Conservation (phyloP, 768 basidiomycete genomes). For the Auriculariales sp. region DNA sequence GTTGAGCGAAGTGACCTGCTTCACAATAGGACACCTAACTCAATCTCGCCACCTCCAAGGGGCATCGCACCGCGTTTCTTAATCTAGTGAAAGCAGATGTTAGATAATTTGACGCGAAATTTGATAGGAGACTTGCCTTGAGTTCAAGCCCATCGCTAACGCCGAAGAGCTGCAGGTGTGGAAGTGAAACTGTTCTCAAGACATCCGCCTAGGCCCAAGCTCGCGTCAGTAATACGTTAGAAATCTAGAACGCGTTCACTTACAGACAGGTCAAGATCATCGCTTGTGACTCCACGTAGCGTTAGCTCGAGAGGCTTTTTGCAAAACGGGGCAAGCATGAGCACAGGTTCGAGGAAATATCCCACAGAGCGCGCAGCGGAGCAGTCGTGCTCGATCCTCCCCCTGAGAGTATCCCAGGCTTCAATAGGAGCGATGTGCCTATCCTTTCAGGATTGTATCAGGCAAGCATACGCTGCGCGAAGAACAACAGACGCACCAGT, state of each 20-base stretch:
- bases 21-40: conserved; percentile 89
- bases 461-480: conserved; percentile 5
- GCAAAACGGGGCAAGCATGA: conserved; percentile 85
- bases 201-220: conserved; percentile 55
- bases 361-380: conserved; percentile 80
- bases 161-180: conserved; percentile 81
- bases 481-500: conserved; percentile 46
- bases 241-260: conserved; percentile 41
- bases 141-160: conserved; percentile 84
- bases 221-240: not conserved
- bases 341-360: conserved; percentile 82
- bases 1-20: conserved; percentile 82
- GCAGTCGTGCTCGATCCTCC: conserved; percentile 70
- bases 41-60: conserved; percentile 81
- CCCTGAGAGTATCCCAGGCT: conserved; percentile 87
- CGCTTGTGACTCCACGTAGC: conserved; percentile 81
- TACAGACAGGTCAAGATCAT: conserved; percentile 84
- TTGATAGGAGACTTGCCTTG: conserved; percentile 31
- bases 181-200: conserved; percentile 78
- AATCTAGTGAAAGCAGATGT: conserved; percentile 19
- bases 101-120: too few species aligned
- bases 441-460: not conserved
- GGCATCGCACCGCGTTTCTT: conserved; percentile 90
- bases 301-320: conserved; percentile 77
- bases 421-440: conserved; percentile 91